Percentiles rank a stretch among this genome's conserved stretches.
phyloP scores from a whole-genome alignment of 2,329 filamentous ascomycete species.

The Neonectria punicea region DNA sequence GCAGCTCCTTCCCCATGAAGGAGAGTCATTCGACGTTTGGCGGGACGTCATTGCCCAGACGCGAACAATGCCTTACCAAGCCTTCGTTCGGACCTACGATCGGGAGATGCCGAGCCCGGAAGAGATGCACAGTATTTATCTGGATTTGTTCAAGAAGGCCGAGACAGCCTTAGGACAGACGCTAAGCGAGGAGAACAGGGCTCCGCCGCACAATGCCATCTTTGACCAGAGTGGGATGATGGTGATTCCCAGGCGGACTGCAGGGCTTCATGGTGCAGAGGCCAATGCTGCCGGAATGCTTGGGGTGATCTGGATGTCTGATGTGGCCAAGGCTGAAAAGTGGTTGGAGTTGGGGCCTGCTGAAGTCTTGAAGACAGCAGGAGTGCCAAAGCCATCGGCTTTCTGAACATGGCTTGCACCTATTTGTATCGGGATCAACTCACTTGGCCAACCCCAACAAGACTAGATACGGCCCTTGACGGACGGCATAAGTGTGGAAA shows the following conservation, averaged over 20 bases:
- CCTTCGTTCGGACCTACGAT: constrained; percentile 47
- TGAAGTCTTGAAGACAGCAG: constrained; percentile 19
- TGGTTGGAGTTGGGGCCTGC: constrained; percentile 23
- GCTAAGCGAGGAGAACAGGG: constrained; percentile 12
- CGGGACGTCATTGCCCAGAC: constrained; percentile 36
- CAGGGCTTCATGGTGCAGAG: constrained; percentile 47
- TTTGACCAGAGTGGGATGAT: constrained; percentile 56
- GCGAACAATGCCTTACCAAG: constrained; percentile 47
- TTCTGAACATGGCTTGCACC: background rate
- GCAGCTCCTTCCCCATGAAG: constrained; percentile 51
- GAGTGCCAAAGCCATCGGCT: constrained; percentile 14
- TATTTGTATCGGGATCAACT: no score
- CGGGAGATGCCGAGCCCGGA: constrained; percentile 29
- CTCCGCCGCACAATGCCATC: constrained; percentile 55
- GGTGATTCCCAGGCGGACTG: constrained; percentile 56
- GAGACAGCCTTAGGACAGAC: constrained; percentile 2
- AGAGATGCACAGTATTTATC: constrained; percentile 14
- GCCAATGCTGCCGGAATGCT: constrained; percentile 60
- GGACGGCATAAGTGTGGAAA: background rate
- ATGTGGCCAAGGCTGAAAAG: constrained; percentile 6
- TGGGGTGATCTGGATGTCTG: constrained; percentile 48
- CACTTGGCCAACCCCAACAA: background rate
- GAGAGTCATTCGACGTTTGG: constrained; percentile 40
- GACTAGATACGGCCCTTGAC: background rate
- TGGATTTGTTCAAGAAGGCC: constrained; percentile 38